Evolutionary conservation across 768 basidiomycete genomes (phyloP).

Genomic region (Hydnomerulius pinastri): DNA sequence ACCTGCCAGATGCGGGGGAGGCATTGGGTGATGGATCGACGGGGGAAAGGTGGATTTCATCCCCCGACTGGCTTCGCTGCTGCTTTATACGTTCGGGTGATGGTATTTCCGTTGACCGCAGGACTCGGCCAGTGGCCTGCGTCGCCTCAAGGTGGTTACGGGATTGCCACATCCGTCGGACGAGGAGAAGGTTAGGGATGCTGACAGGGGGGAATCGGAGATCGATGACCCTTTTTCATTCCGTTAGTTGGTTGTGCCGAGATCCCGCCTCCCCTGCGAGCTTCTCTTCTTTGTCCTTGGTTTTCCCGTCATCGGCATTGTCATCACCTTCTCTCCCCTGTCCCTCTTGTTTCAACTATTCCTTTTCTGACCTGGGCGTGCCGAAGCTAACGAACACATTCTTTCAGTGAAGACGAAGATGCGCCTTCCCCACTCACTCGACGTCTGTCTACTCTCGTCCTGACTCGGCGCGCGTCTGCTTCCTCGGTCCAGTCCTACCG

Average conservation of each 20-base stretch:
- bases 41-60: background rate
- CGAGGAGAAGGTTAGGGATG: background rate
- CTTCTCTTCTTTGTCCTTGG: constrained; percentile 7
- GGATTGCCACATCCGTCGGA: constrained; percentile 5
- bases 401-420: constrained; percentile 67
- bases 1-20: background rate
- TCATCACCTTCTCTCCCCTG: background rate
- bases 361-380: constrained; percentile 1
- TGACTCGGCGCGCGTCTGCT: constrained; percentile 47
- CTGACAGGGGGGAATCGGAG: background rate
- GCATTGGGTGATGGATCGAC: background rate
- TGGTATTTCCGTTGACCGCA: constrained; percentile 7
- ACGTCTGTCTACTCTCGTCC: constrained; percentile 58
- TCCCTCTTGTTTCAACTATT: too few relatives aligned
- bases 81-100: constrained; percentile 13
- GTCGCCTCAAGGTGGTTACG: background rate
- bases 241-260: background rate
- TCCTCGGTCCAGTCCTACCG: constrained; percentile 38
- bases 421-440: constrained; percentile 67
- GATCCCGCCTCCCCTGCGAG: background rate
- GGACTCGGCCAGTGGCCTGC: background rate
- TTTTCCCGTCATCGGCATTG: too few relatives aligned
- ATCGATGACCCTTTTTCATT: constrained; percentile 6
- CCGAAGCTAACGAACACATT: constrained; percentile 1
- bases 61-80: background rate